Conservation (phyloP, 202 grass and related monocot species). For the Zoysia matrella region DNA sequence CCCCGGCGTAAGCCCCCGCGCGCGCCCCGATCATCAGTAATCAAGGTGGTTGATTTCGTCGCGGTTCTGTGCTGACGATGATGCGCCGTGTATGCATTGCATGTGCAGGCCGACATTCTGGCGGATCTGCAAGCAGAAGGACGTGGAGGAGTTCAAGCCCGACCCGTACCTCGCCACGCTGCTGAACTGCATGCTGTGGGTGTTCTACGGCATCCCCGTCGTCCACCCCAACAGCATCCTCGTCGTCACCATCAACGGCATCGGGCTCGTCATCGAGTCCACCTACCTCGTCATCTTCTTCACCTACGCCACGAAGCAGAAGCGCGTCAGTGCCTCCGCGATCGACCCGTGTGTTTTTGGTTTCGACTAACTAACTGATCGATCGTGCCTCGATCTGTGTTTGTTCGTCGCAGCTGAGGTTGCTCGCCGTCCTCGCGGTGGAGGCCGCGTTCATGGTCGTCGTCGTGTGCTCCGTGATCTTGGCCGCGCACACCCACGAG, state of each 20-base stretch:
- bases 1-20: too few species aligned
- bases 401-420: too few species aligned
- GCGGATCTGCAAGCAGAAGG: conserved; percentile 62
- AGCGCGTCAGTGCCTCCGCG: conserved; percentile 48
- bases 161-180: conserved; percentile 73
- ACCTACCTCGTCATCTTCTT: too few species aligned
- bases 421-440: conserved; percentile 38
- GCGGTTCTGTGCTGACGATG: background rate
- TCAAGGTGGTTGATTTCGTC: background rate
- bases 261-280: too few species aligned
- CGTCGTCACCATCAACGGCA: too few species aligned
- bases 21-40: too few species aligned
- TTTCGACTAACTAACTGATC: too few species aligned
- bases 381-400: background rate
- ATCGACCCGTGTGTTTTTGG: background rate
- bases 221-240: too few species aligned
- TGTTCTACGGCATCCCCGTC: too few species aligned
- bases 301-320: too few species aligned
- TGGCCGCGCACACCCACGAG: conserved; percentile 47
- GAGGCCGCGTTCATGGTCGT: conserved; percentile 54
- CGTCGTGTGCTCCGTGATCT: conserved; percentile 50
- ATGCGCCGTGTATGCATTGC: background rate
- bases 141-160: conserved; percentile 70
- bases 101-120: conserved; percentile 58
- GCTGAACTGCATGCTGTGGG: conserved; percentile 81